phyloP scores from a whole-genome alignment of 306 rosid genomes.

The Dalbergia oliveri region DNA sequence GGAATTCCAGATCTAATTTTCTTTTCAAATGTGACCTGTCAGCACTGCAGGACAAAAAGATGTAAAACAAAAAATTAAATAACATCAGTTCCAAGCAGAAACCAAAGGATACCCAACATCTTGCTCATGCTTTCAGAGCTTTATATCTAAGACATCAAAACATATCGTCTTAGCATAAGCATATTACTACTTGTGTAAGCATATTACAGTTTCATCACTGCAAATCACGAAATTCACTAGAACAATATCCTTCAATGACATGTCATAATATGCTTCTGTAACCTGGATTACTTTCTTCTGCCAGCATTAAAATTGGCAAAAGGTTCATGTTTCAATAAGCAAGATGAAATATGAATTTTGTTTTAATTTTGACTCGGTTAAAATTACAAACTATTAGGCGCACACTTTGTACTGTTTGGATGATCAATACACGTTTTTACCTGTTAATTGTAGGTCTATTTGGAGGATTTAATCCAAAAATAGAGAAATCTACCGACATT shows the following conservation, averaged over 20 bases:
- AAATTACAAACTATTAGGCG: not conserved
- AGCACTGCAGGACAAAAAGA: conserved; percentile 69
- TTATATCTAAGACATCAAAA: conserved; percentile 3
- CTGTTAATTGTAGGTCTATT: conserved; percentile 96
- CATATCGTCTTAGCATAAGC: not conserved
- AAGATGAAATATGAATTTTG: conserved; percentile 9
- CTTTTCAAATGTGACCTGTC: conserved; percentile 92
- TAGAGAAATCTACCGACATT: conserved; percentile 88
- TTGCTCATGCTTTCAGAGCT: conserved; percentile 16
- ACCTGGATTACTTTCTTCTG: not conserved
- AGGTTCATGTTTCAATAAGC: conserved; percentile 22
- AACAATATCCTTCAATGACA: not conserved
- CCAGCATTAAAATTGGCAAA: not conserved
- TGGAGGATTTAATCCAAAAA: conserved; percentile 90
- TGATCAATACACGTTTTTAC: not conserved
- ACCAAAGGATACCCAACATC: conserved; percentile 20
- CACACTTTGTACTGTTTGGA: conserved; percentile 22
- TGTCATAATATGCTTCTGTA: not conserved
- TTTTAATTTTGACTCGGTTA: not conserved
- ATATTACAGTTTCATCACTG: not conserved
- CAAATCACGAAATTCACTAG: not conserved
- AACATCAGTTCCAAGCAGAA: conserved; percentile 19
- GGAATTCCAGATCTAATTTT: conserved; percentile 94
- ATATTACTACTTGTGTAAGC: too few species aligned
- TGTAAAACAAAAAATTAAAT: conserved; percentile 15